Evolutionary conservation across 208 protist species (phyloP), one percentile per base, ranked within the genome.

Genomic region (Balamuthia mandrillaris): DNA sequence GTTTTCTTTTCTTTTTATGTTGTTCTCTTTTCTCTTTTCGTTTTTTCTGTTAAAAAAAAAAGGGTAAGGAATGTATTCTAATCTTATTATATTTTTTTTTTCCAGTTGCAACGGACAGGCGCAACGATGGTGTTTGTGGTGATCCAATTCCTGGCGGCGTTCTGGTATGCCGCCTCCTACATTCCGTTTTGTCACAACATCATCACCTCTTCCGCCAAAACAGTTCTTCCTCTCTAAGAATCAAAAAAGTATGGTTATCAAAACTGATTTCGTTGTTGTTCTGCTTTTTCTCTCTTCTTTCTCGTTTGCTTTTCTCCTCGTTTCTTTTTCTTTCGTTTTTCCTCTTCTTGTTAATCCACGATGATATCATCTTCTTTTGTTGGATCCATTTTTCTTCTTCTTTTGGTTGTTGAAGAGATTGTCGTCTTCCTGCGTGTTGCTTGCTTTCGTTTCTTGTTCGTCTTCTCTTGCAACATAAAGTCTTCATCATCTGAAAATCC

Each of bases 111-210:
- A 18, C 41, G 16, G 3, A 45, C 35, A 1, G 63, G 63, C 35
- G 37, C 47, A 18, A 72, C 63, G 63, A 16, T 72, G 63, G 31
- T 72, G 37, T 49, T 72, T 33, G 37, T 72, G 37, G 24, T 72
- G 37, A 47, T 72, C 63, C 63, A 72, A 27, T 72, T 72, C n/a
- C 3, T 33, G n/a, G 63, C 63, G 16, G 63, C 63, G 21, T 41
- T 72, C 37, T 72, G 63, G 63, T n/a, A n/a, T n/a, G n/a, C n/a
- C 0, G 63, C 63, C 9, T 72, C 63, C 3, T 72, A 72, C 63
- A 41, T 72, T 18, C 63, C 63, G n/a, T 72, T 72, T 41, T 72
- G 63, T n/a, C 63, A 72, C n/a, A 33, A 72, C 37, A 49, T 72
- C 63, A 33, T 72, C 9, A 12, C 47, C n/a, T 33, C 37, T 41